phyloP scores from a whole-genome alignment of 2,329 filamentous ascomycete genomes.

The Sarocladium kiliense region DNA sequence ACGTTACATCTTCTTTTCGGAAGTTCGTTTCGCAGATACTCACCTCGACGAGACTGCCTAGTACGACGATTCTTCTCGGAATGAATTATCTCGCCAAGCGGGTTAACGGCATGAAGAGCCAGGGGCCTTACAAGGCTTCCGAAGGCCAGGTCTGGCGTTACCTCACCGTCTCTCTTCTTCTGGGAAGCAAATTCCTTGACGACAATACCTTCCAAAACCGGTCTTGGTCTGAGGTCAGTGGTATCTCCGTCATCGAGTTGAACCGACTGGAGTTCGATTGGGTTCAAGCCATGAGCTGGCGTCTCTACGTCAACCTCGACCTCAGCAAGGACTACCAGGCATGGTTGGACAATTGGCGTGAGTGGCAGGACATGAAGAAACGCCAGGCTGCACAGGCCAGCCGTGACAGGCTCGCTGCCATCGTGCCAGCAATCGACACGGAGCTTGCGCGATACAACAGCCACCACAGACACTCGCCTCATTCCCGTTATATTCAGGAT shows the following conservation, averaged over 20 bases:
- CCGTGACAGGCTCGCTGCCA: constrained; percentile 44
- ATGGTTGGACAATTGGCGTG: constrained; percentile 56
- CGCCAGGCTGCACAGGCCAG: constrained; percentile 40
- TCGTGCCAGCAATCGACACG: constrained; percentile 43
- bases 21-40: constrained; percentile 91
- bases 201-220: constrained; percentile 98
- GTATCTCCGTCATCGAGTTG: constrained; percentile 76
- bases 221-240: constrained; percentile 93
- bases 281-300: constrained; percentile 77
- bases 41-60: constrained; percentile 82
- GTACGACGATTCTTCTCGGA: constrained; percentile 84
- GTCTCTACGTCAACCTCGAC: constrained; percentile 79
- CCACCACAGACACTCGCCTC: constrained; percentile 28
- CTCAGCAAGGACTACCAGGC: constrained; percentile 66
- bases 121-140: constrained; percentile 49
- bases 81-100: constrained; percentile 84
- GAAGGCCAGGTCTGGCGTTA: constrained; percentile 80
- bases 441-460: constrained; percentile 34
- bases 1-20: constrained; percentile 67
- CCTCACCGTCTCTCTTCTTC: constrained; percentile 75
- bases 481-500: constrained; percentile 46
- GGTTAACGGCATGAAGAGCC: constrained; percentile 65
- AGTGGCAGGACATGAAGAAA: constrained; percentile 53
- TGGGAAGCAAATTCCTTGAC: constrained; percentile 93
- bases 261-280: constrained; percentile 85